Evolutionary conservation across 257 asterid genomes (phyloP), one percentile per base, ranked within the genome.

Genomic region (Capsicum pubescens): DNA sequence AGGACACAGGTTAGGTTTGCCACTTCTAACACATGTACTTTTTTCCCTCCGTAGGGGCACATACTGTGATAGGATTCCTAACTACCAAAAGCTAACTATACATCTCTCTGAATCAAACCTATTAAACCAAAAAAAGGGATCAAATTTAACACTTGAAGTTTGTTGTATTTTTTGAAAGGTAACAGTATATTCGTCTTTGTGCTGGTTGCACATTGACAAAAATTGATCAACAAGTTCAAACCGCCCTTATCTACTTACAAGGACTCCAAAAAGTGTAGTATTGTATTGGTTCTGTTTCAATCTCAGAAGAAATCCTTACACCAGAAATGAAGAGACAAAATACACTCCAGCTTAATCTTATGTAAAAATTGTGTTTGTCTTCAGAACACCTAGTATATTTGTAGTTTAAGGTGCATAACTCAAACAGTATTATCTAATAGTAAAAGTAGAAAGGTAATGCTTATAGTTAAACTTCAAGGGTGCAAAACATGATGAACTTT

Each of bases 1-100:
- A 93, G 90, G 99, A 97, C 90, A 87, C 92, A 86, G 99, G 99
- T 97, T 84, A 86, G 97, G 84, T 87, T 86, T 82, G 63, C 87
- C 68, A 68, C 79, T 70, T 71, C 79, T 72, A 84, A 79, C 17
- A 48, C 14, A 46, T 86, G 81, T 80, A 80, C 56, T 44, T 15
- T 69, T 64, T 81, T 82, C 83, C 64, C 64, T 55, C 26, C 7
- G 80, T 64, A 7, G 46, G 19, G 44, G 64, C 55, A 26, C 9
- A 54, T 63, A 15, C 9, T 0, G 81, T 54, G 48, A 54, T 14
- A 76, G 9, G 81, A 52, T 77, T 26, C 21, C 48, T 54, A 77
- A 32, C 81, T 77, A 77, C 13, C 64, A 77, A 77, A 26, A 26
- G 64, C 46, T 52, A 52, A 76, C 60, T 9, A 54, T 77, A 21